Percentiles rank a stretch among this genome's conserved stretches.
Evolutionary conservation across 495 filamentous ascomycete species (phyloP).

Genomic region (Ascodesmis nigricans): DNA sequence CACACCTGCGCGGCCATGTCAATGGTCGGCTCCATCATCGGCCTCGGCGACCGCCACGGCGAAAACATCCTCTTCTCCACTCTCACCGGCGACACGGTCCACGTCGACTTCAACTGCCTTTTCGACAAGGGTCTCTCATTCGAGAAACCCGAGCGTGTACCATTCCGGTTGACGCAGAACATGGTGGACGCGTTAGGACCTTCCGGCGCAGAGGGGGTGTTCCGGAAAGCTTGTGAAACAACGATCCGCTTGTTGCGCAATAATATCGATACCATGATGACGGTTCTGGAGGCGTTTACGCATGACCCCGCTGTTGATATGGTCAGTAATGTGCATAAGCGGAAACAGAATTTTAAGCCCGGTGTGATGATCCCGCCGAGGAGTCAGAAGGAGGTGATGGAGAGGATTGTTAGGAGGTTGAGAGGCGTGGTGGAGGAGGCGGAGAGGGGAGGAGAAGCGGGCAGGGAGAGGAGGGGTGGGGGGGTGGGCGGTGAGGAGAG

Average conservation of each 20-base stretch:
- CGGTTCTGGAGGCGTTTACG: conserved; percentile 84
- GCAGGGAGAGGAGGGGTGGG: conserved; percentile 63
- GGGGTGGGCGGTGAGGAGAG: conserved; percentile 71
- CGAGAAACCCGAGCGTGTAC: conserved; percentile 79
- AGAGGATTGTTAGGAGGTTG: conserved; percentile 71
- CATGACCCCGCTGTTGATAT: conserved; percentile 94
- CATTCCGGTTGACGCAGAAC: conserved; percentile 96
- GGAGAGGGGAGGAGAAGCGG: conserved; percentile 58
- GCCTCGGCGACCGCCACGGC: conserved; percentile 86
- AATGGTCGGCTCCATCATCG: conserved; percentile 86
- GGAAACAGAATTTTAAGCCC: conserved; percentile 30
- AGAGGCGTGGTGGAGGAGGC: conserved; percentile 63
- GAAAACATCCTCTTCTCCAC: conserved; percentile 95
- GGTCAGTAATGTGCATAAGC: conserved; percentile 40
- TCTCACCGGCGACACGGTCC: conserved; percentile 77
- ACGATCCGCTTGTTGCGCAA: conserved; percentile 63
- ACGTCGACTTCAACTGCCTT: conserved; percentile 99
- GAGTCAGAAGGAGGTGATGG: conserved; percentile 72
- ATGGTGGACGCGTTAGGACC: conserved; percentile 94
- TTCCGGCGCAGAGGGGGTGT: conserved; percentile 71
- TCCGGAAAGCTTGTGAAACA: conserved; percentile 73
- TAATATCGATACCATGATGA: conserved; percentile 91
- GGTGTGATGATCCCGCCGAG: conserved; percentile 22
- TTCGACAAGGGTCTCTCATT: conserved; percentile 98
- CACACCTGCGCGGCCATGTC: conserved; percentile 92